Conservation (phyloP, 2,329 filamentous ascomycete species). For the Alternaria novae-zelandiae region DNA sequence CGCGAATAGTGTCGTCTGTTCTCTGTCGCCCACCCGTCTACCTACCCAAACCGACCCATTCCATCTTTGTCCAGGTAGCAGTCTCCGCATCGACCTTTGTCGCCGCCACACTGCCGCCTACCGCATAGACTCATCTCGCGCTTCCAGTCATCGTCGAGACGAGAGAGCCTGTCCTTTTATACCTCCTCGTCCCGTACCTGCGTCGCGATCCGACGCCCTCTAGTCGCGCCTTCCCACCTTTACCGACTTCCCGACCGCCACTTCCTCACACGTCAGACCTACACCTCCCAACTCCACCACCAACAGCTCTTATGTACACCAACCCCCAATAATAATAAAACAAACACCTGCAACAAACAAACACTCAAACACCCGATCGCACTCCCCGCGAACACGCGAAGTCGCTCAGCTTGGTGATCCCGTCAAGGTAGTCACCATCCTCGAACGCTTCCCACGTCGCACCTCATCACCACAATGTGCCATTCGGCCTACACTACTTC, state of each 20-base stretch:
- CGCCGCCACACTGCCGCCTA: slow-evolving; percentile 39
- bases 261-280: slow-evolving; percentile 37
- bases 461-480: slow-evolving; percentile 45
- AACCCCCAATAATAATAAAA: slow-evolving; percentile 36
- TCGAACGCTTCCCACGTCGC: slow-evolving; percentile 37
- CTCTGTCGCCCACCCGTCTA: slow-evolving; percentile 23
- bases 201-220: slow-evolving; percentile 11
- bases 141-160: slow-evolving; percentile 22
- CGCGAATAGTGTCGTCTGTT: slow-evolving; percentile 24
- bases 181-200: slow-evolving; percentile 14
- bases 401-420: slow-evolving; percentile 39
- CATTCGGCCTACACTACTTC: slow-evolving; percentile 44
- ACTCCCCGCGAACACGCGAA: slow-evolving; percentile 28
- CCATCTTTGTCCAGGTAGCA: slow-evolving; percentile 36
- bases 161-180: slow-evolving; percentile 24
- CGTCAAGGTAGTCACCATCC: slow-evolving; percentile 32
- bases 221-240: slow-evolving; percentile 21
- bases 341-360: slow-evolving; percentile 21
- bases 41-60: slow-evolving; percentile 14
- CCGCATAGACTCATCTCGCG: slow-evolving; percentile 28
- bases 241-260: slow-evolving; percentile 35
- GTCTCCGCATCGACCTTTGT: slow-evolving; percentile 30
- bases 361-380: slow-evolving; percentile 9
- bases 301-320: slow-evolving; percentile 24
- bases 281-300: slow-evolving; percentile 20